phyloP scores from a whole-genome alignment of 116 monocot species.

The Iris pallida region DNA sequence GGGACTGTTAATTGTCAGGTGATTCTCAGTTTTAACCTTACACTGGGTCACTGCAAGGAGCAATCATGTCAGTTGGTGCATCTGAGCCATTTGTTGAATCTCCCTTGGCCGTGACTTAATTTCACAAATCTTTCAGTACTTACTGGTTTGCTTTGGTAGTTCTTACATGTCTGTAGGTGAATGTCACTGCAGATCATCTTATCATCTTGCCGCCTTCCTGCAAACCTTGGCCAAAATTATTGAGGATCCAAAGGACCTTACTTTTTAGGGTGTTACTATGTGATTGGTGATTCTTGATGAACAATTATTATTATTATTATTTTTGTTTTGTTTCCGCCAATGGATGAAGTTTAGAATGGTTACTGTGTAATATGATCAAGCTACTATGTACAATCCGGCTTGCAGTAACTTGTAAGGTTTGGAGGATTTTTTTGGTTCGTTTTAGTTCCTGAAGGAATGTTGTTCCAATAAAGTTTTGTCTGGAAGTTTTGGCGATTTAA shows the following conservation, averaged over 20 bases:
- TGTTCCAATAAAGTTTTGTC: too few species aligned
- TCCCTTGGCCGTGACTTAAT: not conserved
- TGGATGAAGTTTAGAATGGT: not conserved
- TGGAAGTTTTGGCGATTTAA: too few species aligned
- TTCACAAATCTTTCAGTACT: not conserved
- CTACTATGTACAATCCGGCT: too few species aligned
- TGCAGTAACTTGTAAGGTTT: too few species aligned
- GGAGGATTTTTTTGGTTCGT: too few species aligned
- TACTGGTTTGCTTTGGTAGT: not conserved
- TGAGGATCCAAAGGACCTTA: slow-evolving; percentile 90
- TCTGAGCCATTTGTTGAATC: not conserved
- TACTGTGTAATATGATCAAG: slow-evolving; percentile 8
- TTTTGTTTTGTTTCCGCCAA: not conserved
- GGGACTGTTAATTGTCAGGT: too few species aligned
- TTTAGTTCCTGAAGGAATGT: too few species aligned
- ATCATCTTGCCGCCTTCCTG: slow-evolving; percentile 85
- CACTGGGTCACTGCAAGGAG: too few species aligned
- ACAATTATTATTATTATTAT: not conserved
- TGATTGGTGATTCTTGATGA: not conserved
- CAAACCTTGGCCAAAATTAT: slow-evolving; percentile 83
- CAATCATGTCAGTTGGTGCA: too few species aligned
- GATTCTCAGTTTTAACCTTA: too few species aligned
- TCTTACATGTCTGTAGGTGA: slow-evolving; percentile 44
- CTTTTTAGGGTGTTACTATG: slow-evolving; percentile 37
- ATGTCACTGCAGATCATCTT: slow-evolving; percentile 86